Percentiles rank a stretch among this genome's conserved stretches.
Conservation (phyloP, 495 filamentous ascomycete species). For the Hyaloscypha finlandica region DNA sequence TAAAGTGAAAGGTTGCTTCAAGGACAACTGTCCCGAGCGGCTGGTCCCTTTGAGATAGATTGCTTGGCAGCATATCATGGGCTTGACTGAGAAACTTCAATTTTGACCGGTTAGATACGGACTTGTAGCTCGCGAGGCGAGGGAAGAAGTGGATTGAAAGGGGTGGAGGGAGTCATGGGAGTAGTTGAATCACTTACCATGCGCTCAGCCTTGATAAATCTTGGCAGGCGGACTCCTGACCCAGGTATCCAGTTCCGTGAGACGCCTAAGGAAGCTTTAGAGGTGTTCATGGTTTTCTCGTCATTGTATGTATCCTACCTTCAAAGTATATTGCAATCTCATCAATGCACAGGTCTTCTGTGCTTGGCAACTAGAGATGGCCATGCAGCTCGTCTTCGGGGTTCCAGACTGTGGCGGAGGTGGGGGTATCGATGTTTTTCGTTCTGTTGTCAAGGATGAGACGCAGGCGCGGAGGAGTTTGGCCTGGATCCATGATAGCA, state of each 20-base stretch:
- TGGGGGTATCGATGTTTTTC: neutral
- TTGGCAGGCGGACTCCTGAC: neutral
- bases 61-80: neutral
- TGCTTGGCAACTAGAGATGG: neutral
- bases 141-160: neutral
- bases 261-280: constrained; percentile 3
- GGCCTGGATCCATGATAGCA: neutral
- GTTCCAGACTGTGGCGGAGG: constrained; percentile 3
- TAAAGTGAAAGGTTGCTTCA: constrained; percentile 9
- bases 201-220: neutral
- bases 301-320: neutral
- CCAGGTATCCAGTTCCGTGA: constrained; percentile 10
- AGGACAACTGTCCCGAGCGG: neutral
- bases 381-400: constrained; percentile 5
- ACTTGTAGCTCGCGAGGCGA: neutral
- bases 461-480: neutral
- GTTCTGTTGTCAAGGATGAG: neutral
- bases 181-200: neutral
- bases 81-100: constrained; percentile 11
- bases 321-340: constrained; percentile 9
- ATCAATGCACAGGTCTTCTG: neutral
- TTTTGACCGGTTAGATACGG: neutral
- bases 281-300: neutral
- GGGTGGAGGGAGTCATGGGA: neutral
- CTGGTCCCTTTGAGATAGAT: neutral